phyloP scores from a whole-genome alignment of 2,329 filamentous ascomycete species.

The Arthrobotrys iridis region DNA sequence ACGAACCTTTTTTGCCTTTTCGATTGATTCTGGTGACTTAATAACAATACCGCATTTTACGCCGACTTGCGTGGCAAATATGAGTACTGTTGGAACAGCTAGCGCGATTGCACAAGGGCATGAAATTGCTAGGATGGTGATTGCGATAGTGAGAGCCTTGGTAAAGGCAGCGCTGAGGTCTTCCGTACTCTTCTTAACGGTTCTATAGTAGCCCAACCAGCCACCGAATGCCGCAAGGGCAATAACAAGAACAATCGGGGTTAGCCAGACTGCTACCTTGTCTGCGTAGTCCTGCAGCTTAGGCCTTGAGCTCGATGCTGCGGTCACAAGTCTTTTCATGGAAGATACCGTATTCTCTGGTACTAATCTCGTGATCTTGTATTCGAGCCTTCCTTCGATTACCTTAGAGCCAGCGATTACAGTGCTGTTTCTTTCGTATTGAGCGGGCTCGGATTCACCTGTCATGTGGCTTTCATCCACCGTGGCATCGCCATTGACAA shows the following conservation, averaged over 20 bases:
- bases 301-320: conserved; percentile 75
- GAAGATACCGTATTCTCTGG: conserved; percentile 76
- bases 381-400: conserved; percentile 66
- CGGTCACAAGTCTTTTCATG: conserved; percentile 76
- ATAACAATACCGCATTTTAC: conserved; percentile 75
- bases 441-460: conserved; percentile 72
- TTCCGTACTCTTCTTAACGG: background rate
- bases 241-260: conserved; percentile 20
- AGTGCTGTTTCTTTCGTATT: conserved; percentile 66
- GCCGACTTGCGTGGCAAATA: conserved; percentile 74
- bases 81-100: conserved; percentile 80
- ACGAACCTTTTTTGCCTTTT: conserved; percentile 69
- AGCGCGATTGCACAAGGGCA: conserved; percentile 82
- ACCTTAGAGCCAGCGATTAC: conserved; percentile 74
- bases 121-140: conserved; percentile 78
- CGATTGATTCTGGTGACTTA: conserved; percentile 72
- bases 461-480: conserved; percentile 82
- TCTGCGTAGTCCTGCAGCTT: conserved; percentile 76
- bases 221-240: conserved; percentile 7
- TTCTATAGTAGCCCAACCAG: conserved; percentile 33
- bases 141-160: conserved; percentile 75
- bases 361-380: conserved; percentile 70
- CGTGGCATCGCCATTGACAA: conserved; percentile 72
- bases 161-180: conserved; percentile 59
- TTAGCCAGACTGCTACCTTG: conserved; percentile 62